A percentile compares a stretch with the other conserved stretches of the same genome.
Evolutionary conservation across 208 protist species (phyloP).

Genomic region (Herpetomonas muscarum): DNA sequence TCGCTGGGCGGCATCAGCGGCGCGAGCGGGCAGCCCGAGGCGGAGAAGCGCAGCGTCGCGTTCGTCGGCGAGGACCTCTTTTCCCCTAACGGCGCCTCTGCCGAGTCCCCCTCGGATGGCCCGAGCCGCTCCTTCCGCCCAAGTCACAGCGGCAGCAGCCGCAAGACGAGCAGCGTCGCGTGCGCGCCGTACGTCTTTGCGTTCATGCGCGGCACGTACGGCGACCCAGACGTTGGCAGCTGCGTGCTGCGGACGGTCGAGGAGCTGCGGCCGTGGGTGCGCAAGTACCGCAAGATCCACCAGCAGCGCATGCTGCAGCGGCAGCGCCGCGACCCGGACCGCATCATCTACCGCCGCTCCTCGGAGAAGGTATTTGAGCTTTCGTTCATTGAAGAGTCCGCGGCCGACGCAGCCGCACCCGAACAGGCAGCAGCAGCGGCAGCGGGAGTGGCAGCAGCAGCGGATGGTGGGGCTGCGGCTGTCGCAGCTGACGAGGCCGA

Average conservation of each 20-base stretch:
- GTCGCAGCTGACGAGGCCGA: too few species aligned
- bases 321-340: background rate
- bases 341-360: background rate
- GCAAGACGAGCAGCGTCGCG: background rate
- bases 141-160: background rate
- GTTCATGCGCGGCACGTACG: conserved; percentile 43
- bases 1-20: too few species aligned
- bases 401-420: too few species aligned
- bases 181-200: conserved; percentile 32
- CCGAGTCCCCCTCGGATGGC: too few species aligned
- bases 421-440: too few species aligned
- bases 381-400: background rate
- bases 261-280: conserved; percentile 15
- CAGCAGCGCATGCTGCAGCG: background rate
- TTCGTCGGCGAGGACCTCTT: too few species aligned
- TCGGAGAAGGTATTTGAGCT: background rate
- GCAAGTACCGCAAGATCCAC: conserved; percentile 5
- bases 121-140: background rate
- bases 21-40: too few species aligned
- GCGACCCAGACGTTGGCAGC: conserved; percentile 22
- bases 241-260: conserved; percentile 25
- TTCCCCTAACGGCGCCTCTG: too few species aligned
- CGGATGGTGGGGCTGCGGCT: too few species aligned
- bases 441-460: too few species aligned
- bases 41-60: too few species aligned